phyloP scores from a whole-genome alignment of 2,329 filamentous ascomycete species.

The Diaporthe citri region DNA sequence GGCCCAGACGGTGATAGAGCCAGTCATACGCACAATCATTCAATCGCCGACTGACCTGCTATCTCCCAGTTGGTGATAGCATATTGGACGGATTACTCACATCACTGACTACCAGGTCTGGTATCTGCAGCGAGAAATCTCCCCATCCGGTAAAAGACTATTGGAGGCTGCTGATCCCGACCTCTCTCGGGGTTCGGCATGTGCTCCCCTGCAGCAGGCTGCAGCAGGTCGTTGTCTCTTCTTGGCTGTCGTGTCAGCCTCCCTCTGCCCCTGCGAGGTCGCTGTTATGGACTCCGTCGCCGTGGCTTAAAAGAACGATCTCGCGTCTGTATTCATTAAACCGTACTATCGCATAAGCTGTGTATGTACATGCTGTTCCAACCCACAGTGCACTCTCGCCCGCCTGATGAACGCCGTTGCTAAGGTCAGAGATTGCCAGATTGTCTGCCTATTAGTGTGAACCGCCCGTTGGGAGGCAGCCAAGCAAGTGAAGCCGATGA shows the following conservation, averaged over 20 bases:
- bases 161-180: constrained; percentile 21
- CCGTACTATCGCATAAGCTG: constrained; percentile 40
- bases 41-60: neutral
- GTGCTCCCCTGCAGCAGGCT: neutral
- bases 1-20: neutral
- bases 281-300: neutral
- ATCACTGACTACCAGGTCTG: neutral
- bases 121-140: neutral
- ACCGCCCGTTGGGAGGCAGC: constrained; percentile 8
- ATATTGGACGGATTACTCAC: neutral
- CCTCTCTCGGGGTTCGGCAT: constrained; percentile 21
- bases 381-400: constrained; percentile 38
- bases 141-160: neutral
- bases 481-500: constrained; percentile 11
- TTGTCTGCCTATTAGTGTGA: constrained; percentile 30
- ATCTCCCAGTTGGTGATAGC: neutral
- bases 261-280: neutral
- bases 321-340: constrained; percentile 41
- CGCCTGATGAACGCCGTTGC: constrained; percentile 40
- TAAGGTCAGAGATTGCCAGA: constrained; percentile 33
- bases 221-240: neutral
- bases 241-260: constrained; percentile 19
- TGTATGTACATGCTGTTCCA: constrained; percentile 39
- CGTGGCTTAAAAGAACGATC: constrained; percentile 36
- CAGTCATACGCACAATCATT: neutral